Conservation (phyloP, 768 basidiomycete species). For the Psilocybe cubensis region DNA sequence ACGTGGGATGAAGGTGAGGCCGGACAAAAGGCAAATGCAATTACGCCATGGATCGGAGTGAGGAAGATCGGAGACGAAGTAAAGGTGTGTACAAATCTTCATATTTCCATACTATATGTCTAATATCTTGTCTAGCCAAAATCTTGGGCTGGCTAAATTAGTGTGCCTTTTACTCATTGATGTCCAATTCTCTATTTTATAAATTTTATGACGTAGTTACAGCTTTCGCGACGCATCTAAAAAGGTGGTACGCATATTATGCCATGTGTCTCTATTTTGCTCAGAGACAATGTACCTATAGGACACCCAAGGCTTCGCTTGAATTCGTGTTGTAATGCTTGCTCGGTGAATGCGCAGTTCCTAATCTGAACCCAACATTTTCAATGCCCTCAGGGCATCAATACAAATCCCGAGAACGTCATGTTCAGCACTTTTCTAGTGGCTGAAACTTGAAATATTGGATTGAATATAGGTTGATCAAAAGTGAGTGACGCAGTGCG, state of each 20-base stretch:
- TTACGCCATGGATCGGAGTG: conserved; percentile 60
- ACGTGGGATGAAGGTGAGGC: conserved; percentile 89
- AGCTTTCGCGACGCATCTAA: neutral
- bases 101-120: neutral
- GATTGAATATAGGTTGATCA: neutral
- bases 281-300: conserved; percentile 13
- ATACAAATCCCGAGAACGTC: no score
- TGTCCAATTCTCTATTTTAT: neutral
- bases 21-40: conserved; percentile 64
- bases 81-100: conserved; percentile 38
- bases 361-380: neutral
- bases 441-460: neutral
- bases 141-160: conserved; percentile 12
- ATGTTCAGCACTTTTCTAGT: neutral
- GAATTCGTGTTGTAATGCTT: neutral
- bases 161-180: neutral
- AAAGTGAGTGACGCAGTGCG: neutral
- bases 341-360: neutral
- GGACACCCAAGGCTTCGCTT: neutral
- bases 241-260: conserved; percentile 8
- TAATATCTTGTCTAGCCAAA: conserved; percentile 11
- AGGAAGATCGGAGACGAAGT: conserved; percentile 76
- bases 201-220: neutral
- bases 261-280: conserved; percentile 4
- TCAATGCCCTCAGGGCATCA: no score